These are phyloP conservation scores for Crucihimalaya himalaica DNA, from an alignment of 345 rosid genomes.

Conservation along the genomic window DNA sequence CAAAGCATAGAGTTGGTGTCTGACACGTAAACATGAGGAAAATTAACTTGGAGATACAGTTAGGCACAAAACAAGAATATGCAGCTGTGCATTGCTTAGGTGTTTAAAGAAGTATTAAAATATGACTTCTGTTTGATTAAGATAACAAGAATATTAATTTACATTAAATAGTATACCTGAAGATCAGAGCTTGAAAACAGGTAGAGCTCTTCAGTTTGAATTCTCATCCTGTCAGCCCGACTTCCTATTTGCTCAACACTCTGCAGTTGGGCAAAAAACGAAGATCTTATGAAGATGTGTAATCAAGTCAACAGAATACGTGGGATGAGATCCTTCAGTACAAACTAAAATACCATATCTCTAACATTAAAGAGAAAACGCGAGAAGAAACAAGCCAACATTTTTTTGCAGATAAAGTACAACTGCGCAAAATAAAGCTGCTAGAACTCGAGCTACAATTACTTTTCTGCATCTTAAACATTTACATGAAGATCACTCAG, in stretches of 20 bases:
- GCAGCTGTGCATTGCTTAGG: neutral
- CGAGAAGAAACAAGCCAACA: slow-evolving; percentile 3
- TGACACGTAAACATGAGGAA: neutral
- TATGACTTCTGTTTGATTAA: neutral
- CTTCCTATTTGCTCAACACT: slow-evolving; percentile 89
- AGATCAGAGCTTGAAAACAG: slow-evolving; percentile 84
- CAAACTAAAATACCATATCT: neutral
- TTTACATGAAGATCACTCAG: slow-evolving; percentile 4
- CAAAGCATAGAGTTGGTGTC: neutral
- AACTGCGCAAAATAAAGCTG: neutral
- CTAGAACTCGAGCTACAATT: slow-evolving; percentile 9
- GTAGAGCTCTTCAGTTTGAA: slow-evolving; percentile 66
- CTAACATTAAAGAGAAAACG: neutral
- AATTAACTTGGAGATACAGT: neutral
- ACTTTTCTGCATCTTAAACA: slow-evolving; percentile 1
- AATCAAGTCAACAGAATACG: neutral
- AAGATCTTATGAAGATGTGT: neutral
- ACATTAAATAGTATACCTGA: slow-evolving; percentile 52
- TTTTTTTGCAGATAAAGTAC: slow-evolving; percentile 6
- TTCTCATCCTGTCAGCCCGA: slow-evolving; percentile 80
- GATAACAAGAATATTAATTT: slow-evolving; percentile 4
- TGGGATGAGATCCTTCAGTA: slow-evolving; percentile 5
- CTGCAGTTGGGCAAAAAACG: slow-evolving; percentile 42
- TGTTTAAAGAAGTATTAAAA: neutral
- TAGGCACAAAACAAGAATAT: neutral